phyloP scores from a whole-genome alignment of 2,329 filamentous ascomycete species.

The Neurospora sp. region DNA sequence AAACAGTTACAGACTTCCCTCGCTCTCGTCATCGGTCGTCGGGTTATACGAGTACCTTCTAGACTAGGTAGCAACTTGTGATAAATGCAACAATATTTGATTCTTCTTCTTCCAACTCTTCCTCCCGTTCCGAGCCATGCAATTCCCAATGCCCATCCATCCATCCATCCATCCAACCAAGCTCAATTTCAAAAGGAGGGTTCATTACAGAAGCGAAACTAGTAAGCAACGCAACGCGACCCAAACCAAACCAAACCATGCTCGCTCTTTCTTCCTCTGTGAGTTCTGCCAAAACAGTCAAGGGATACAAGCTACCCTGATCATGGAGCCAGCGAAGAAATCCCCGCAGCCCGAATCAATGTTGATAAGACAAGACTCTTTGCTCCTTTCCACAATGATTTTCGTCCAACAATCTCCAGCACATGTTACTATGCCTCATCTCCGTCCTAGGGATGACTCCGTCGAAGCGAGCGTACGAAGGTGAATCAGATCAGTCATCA shows the following conservation, averaged over 20 bases:
- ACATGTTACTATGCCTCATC: not conserved
- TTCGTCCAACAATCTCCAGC: not conserved
- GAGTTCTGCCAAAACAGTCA: not conserved
- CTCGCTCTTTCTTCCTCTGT: not conserved
- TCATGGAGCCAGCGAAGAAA: too few species aligned
- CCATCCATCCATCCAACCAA: not conserved
- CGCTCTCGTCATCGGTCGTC: not conserved
- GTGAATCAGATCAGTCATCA: constrained; percentile 35
- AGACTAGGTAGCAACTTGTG: not conserved
- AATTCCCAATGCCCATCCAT: not conserved
- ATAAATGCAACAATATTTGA: not conserved
- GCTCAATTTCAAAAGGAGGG: not conserved
- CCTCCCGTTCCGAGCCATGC: not conserved
- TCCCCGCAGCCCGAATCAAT: not conserved
- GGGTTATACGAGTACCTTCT: not conserved
- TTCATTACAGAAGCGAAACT: not conserved
- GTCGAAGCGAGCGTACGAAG: not conserved
- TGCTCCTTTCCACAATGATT: not conserved
- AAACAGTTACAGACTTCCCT: not conserved
- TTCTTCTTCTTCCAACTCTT: not conserved
- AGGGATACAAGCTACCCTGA: not conserved
- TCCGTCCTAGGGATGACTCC: not conserved
- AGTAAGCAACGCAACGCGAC: not conserved
- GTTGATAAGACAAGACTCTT: not conserved
- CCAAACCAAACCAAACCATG: not conserved